Evolutionary conservation across 129 eudicot genomes (phyloP), one percentile per base, ranked within the genome.

Genomic region (Erigeron canadensis): DNA sequence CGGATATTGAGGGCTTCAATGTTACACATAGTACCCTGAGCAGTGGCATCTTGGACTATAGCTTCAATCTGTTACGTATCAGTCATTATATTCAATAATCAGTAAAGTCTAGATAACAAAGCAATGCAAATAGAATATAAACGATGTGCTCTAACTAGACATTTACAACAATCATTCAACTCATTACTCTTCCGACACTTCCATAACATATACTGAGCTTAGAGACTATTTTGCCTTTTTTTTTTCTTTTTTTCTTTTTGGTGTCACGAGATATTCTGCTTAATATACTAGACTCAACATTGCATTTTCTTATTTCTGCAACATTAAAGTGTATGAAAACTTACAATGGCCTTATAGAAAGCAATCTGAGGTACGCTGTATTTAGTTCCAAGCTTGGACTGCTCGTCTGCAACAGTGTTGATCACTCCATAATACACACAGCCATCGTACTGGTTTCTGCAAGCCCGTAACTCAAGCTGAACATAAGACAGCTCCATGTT

Each of bases 361-460:
- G 97, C 96, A 82, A 90, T 90, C 71, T 90, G 97, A 54, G 99
- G 97, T 75, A 84, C 86, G 5, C 87, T 79, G 67, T 90, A 95
- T 59, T 79, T 87, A 3, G 98, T 87, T 55, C 98, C 98, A 66
- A 93, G 90, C 85, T 89, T 93, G 45, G 98, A 89, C 69, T 89
- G 96, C 8, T 93, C 98, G 86, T 93, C 98, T 16, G 88, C 82
- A 59, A 93, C 89, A 43, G 88, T 89, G 72, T 93, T 93, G 63
- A 89, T 84, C 58, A 92, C 89, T 56, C 98, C 98, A 67, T 85
- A 89, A 66, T 87, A 85, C 17, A 89, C 88, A 28, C 39, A 59
- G 11, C 98, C 95, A 69, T 87, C 92, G 72, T 93, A 93, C 73
- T 93, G 98, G 73, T 89, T 89, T 75, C 88, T 83, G 65, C 89